phyloP scores from a whole-genome alignment of 2,329 filamentous ascomycete species.

The Alternaria alternata region DNA sequence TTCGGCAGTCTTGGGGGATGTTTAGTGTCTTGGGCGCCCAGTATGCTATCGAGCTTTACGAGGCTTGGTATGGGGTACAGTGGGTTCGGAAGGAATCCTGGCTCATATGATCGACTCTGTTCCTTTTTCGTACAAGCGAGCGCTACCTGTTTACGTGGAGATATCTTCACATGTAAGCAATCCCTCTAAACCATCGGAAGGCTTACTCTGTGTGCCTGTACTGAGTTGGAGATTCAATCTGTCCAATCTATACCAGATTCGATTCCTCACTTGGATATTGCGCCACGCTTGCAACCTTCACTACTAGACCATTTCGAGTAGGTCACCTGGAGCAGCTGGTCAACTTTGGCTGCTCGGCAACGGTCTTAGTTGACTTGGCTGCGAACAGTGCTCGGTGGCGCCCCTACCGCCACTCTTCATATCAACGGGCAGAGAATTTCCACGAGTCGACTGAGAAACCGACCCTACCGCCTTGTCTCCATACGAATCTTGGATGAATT shows the following conservation, averaged over 20 bases:
- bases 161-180: background rate
- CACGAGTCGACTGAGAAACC: background rate
- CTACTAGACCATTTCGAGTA: background rate
- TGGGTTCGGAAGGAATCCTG: background rate
- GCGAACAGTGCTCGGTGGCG: background rate
- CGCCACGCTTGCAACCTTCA: background rate
- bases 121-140: background rate
- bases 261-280: background rate
- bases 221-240: background rate
- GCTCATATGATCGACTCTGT: background rate
- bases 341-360: background rate
- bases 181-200: background rate
- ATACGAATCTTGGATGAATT: background rate
- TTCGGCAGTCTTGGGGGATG: background rate
- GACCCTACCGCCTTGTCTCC: background rate
- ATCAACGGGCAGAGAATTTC: slow-evolving; percentile 10
- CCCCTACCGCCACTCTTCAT: slow-evolving; percentile 2
- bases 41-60: background rate
- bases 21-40: background rate
- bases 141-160: background rate
- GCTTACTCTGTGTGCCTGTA: background rate
- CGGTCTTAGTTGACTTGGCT: slow-evolving; percentile 5
- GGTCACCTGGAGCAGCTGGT: background rate
- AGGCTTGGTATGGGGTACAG: background rate
- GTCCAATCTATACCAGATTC: background rate